Conservation (phyloP, 441 rosid genomes). For the Croton laevigatus region DNA sequence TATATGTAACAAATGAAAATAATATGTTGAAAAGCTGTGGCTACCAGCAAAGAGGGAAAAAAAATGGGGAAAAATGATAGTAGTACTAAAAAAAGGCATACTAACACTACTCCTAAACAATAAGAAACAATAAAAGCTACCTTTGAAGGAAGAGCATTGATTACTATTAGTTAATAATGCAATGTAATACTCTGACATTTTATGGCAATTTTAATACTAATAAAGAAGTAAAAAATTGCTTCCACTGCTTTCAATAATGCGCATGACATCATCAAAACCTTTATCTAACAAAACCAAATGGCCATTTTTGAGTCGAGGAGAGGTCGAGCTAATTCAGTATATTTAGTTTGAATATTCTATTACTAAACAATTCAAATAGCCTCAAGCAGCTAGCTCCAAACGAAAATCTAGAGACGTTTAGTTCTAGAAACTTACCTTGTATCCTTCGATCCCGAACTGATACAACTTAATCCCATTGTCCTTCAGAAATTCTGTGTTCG, state of each 20-base stretch:
- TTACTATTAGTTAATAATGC: background rate
- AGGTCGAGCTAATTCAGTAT: background rate
- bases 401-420: background rate
- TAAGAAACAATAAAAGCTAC: background rate
- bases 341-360: background rate
- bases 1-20: background rate
- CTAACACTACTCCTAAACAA: background rate
- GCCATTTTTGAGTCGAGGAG: background rate
- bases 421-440: constrained; percentile 45
- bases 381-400: background rate
- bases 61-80: too few species aligned
- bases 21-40: background rate
- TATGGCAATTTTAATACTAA: background rate
- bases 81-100: background rate
- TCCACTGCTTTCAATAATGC: background rate
- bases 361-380: background rate
- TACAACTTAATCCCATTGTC: constrained; percentile 63
- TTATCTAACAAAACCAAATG: background rate
- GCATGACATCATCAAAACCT: constrained; percentile 12
- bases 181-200: background rate
- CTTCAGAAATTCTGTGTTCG: constrained; percentile 53
- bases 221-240: background rate
- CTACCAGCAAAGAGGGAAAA: background rate
- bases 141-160: background rate
- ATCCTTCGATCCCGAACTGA: constrained; percentile 84